A percentile compares a stretch with the other conserved stretches of the same genome.
Conservation (phyloP, 345 rosid genomes). For the Eucalyptus leucophloia region DNA sequence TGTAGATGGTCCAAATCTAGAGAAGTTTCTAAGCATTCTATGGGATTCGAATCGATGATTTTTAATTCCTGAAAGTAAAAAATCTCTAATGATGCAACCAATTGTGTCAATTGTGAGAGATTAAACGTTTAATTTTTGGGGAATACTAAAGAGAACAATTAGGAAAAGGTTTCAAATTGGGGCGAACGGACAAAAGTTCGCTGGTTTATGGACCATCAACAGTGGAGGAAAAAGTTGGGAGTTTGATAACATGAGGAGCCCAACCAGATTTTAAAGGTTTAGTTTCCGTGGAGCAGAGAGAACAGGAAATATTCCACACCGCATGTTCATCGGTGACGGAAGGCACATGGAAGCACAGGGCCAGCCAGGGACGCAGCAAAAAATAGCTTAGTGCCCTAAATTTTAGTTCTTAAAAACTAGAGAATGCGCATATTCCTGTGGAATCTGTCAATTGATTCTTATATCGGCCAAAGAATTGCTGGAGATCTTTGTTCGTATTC, state of each 20-base stretch:
- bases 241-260: neutral
- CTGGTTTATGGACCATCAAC: neutral
- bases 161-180: neutral
- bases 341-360: neutral
- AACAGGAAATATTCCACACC: neutral
- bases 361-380: neutral
- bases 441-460: neutral
- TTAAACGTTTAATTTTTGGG: too few species aligned
- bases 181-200: neutral
- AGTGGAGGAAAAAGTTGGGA: neutral
- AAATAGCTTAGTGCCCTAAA: neutral
- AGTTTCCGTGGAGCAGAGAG: neutral
- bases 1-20: neutral
- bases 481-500: neutral
- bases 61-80: too few species aligned
- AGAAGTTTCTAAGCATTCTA: neutral
- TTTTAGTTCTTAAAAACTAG: too few species aligned
- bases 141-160: neutral
- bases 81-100: neutral
- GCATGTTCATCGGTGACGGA: neutral
- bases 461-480: neutral
- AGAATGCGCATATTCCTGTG: neutral
- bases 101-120: neutral
- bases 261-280: neutral
- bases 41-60: fast-evolving